A percentile compares a stretch with the other conserved stretches of the same genome.
phyloP scores from a whole-genome alignment of 2,329 filamentous ascomycete genomes.

The Elsinoe fawcettii region DNA sequence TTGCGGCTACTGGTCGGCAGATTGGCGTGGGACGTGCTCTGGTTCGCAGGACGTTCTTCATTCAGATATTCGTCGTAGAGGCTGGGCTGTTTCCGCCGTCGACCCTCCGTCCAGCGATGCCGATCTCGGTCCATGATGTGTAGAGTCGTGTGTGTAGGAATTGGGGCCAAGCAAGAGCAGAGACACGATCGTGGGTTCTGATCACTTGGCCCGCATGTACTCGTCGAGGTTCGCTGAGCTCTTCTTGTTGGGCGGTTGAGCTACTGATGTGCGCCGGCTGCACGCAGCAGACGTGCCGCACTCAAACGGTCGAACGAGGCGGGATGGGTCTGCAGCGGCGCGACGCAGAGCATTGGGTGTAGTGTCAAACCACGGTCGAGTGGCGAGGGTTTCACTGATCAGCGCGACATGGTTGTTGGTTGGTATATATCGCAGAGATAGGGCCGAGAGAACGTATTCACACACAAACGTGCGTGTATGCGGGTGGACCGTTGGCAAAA shows the following conservation, averaged over 20 bases:
- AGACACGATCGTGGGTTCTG: neutral
- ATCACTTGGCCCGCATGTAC: constrained; percentile 12
- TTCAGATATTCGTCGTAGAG: constrained; percentile 29
- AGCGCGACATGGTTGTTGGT: constrained; percentile 10
- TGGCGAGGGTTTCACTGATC: neutral
- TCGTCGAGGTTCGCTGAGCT: neutral
- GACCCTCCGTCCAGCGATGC: constrained; percentile 20
- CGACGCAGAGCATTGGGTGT: constrained; percentile 6
- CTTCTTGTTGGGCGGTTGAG: neutral
- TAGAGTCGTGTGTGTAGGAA: neutral
- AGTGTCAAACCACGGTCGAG: neutral
- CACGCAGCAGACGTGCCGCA: constrained; percentile 5
- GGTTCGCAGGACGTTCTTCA: constrained; percentile 20
- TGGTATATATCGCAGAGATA: neutral
- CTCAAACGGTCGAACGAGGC: neutral
- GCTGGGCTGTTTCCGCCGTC: constrained; percentile 24
- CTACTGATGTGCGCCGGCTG: constrained; percentile 2
- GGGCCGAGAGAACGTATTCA: neutral
- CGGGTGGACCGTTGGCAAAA: neutral
- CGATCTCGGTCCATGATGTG: constrained; percentile 15
- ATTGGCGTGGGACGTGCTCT: constrained; percentile 12
- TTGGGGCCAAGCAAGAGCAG: constrained; percentile 2
- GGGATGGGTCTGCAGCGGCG: neutral
- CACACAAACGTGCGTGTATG: neutral
- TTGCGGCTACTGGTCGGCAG: constrained; percentile 18